Evolutionary conservation across 2,329 filamentous ascomycete species (phyloP).

Genomic region (Lasiodiplodia hormozganensis): DNA sequence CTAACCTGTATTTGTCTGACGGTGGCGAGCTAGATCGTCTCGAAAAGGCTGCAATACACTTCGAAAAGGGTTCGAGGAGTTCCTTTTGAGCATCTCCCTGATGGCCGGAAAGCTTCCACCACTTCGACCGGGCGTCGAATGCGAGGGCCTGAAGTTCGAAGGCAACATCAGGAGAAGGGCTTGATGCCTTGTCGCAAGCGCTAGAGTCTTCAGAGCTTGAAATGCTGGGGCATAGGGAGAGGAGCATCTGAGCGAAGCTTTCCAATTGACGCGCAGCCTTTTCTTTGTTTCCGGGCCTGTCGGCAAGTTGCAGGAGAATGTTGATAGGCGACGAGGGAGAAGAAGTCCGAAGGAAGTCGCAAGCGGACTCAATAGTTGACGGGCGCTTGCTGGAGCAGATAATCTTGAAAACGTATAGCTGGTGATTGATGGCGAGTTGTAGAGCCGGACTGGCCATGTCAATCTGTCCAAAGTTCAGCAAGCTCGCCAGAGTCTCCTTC

Average conservation of each 20-base stretch:
- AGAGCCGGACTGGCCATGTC: conserved; percentile 43
- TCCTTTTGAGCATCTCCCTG: conserved; percentile 68
- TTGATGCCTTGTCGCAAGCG: conserved; percentile 61
- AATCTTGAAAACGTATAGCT: conserved; percentile 70
- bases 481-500: conserved; percentile 60
- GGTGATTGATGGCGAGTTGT: conserved; percentile 66
- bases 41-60: conserved; percentile 67
- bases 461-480: conserved; percentile 66
- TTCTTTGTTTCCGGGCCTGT: conserved; percentile 53
- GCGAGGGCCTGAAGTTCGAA: conserved; percentile 71
- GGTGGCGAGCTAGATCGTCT: conserved; percentile 56
- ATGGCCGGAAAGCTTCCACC: conserved; percentile 70
- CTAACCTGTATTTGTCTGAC: conserved; percentile 50
- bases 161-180: conserved; percentile 62
- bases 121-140: conserved; percentile 66
- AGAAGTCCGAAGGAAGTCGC: conserved; percentile 62
- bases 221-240: conserved; percentile 72
- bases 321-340: conserved; percentile 64
- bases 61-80: conserved; percentile 68
- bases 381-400: conserved; percentile 67
- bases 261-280: conserved; percentile 73
- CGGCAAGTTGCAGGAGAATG: conserved; percentile 60
- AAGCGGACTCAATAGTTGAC: conserved; percentile 62
- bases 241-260: conserved; percentile 67
- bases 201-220: conserved; percentile 66